Evolutionary conservation across 768 basidiomycete genomes (phyloP).

Genomic region (Rhizopogon roseolus): DNA sequence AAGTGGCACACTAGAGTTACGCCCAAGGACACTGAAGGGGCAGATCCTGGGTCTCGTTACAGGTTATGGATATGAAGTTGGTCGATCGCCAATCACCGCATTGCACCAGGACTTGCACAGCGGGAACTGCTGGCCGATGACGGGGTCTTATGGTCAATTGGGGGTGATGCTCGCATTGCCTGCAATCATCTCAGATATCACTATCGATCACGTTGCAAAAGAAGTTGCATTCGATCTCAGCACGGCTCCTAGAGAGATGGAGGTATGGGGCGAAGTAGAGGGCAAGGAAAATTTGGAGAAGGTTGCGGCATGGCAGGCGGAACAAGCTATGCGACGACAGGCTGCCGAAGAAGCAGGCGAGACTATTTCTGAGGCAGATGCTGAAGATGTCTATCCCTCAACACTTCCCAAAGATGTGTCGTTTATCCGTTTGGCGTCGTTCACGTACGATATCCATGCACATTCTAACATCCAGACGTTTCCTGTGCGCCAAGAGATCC

Average conservation of each 20-base stretch:
- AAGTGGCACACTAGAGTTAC: constrained; percentile 66
- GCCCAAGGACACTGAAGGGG: constrained; percentile 42
- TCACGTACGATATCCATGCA: constrained; percentile 56
- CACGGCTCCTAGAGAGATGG: constrained; percentile 81
- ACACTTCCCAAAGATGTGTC: constrained; percentile 39
- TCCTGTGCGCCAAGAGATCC: constrained; percentile 60
- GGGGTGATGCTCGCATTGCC: constrained; percentile 72
- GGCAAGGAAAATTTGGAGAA: constrained; percentile 66
- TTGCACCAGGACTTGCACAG: constrained; percentile 79
- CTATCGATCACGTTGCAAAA: constrained; percentile 81
- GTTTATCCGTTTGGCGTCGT: constrained; percentile 62
- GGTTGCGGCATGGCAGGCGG: constrained; percentile 49
- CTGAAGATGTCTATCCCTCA: constrained; percentile 37
- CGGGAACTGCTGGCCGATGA: constrained; percentile 94
- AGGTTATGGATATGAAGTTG: constrained; percentile 57
- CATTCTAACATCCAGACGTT: constrained; percentile 72
- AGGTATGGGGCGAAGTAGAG: constrained; percentile 89
- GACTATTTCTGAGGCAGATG: constrained; percentile 11
- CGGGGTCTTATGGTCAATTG: constrained; percentile 71
- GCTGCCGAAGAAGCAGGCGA: constrained; percentile 15
- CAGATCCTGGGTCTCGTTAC: constrained; percentile 54
- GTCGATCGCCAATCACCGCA: constrained; percentile 81
- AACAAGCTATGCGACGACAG: constrained; percentile 32
- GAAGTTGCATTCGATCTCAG: constrained; percentile 81
- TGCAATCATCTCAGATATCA: constrained; percentile 59